Evolutionary conservation across 106 monocot species (phyloP), one percentile per base, ranked within the genome.

Genomic region (Dendrobium catenatum): DNA sequence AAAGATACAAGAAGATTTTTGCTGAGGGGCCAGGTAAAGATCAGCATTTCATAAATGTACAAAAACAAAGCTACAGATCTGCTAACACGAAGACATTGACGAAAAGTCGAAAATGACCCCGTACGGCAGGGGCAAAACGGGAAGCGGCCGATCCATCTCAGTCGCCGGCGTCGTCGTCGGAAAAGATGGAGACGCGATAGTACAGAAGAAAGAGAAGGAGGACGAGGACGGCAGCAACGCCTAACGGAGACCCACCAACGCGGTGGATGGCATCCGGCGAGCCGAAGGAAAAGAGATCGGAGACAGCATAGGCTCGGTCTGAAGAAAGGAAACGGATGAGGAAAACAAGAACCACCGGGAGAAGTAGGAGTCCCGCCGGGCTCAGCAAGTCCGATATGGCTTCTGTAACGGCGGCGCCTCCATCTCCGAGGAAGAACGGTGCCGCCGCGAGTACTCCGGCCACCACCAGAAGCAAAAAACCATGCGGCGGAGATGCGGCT

Each of bases 251-350:
- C 6, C 92, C 95, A 4, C 93, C 95, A 80, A 91, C 89, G 48
- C 88, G 87, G 89, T 93, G 92, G 77, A 93, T 85, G 87, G 93
- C 89, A 80, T 95, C 90, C 10, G 87, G 93, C 9, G 90, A 83
- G 2, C 89, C 91, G 59, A 83, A 73, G 80, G 87, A 81, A 85
- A 92, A 86, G 74, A 85, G 42, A 84, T 83, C 84, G 72, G 90
- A 80, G 78, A 88, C 20, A 47, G 89, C 87, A 79, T 78, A 42
- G 54, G 83, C 87, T 22, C 90, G 87, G 73, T 93, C 95, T 51
- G 93, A 89, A 74, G 95, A 92, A 78, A 95, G 89, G 86, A 93
- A 89, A 19, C 89, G 85, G 86, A 95, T 95, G 78, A 91, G 11
- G 49, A 95, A 79, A 46, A 95, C 19, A 56, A 95, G 92, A 44